Conservation (phyloP, 2,329 filamentous ascomycete genomes). For the Hypoxylon sp. region DNA sequence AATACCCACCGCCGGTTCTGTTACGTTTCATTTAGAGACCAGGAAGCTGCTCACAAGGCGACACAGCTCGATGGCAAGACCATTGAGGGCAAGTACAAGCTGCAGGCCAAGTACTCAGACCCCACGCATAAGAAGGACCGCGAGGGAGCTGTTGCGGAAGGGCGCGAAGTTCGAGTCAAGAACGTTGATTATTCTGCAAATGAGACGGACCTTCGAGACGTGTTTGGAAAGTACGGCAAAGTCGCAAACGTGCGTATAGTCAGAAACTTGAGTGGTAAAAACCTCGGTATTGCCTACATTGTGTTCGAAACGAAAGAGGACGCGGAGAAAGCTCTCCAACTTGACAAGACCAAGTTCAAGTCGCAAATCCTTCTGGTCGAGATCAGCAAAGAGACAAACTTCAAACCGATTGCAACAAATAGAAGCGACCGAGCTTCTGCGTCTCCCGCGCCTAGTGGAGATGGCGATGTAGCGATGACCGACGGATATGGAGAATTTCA, state of each 20-base stretch:
- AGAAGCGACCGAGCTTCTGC: conserved; percentile 51
- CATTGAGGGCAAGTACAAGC: conserved; percentile 74
- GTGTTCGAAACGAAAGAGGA: conserved; percentile 79
- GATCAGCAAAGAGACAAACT: conserved; percentile 67
- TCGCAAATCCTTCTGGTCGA: conserved; percentile 76
- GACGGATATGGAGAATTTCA: conserved; percentile 45
- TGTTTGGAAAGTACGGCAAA: conserved; percentile 81
- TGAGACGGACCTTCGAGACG: conserved; percentile 76
- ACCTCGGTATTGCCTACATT: conserved; percentile 84
- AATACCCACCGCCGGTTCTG: conserved; percentile 93
- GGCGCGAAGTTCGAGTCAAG: conserved; percentile 84
- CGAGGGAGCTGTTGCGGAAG: conserved; percentile 84
- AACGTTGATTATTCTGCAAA: conserved; percentile 72
- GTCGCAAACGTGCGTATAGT: conserved; percentile 80
- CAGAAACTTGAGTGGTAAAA: conserved; percentile 73
- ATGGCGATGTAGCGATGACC: conserved; percentile 57
- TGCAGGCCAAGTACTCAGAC: conserved; percentile 87
- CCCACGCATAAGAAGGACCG: conserved; percentile 82
- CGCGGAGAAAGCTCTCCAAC: conserved; percentile 73
- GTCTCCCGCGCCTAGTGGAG: conserved; percentile 54
- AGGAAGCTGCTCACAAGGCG: conserved; percentile 76
- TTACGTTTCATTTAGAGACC: conserved; percentile 88
- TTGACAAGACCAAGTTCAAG: conserved; percentile 78
- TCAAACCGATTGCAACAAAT: conserved; percentile 66
- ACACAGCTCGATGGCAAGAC: conserved; percentile 78